These are phyloP conservation scores for Talaromyces piceae DNA, from an alignment of 2,329 filamentous ascomycete genomes.

Conservation along the genomic window DNA sequence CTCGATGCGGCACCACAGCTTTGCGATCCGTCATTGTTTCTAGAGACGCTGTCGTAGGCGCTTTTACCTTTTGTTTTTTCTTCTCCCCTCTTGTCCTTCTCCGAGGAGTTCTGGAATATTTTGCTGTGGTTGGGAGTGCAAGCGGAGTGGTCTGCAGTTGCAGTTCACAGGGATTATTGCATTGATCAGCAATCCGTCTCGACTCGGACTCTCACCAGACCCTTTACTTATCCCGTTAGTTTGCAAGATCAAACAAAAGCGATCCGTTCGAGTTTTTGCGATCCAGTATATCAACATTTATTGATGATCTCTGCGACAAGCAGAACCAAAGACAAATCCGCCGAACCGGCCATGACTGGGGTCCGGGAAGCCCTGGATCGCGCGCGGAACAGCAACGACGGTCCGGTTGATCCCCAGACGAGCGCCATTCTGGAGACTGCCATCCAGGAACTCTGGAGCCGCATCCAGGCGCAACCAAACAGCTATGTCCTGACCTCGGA, in stretches of 20 bases:
- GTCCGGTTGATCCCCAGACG: constrained; percentile 55
- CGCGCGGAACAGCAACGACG: constrained; percentile 65
- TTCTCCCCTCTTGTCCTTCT: no score
- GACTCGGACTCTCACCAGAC: no score
- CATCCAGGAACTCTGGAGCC: constrained; percentile 58
- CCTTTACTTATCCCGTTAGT: no score
- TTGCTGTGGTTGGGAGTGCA: not conserved
- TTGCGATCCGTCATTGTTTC: not conserved
- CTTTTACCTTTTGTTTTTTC: no score
- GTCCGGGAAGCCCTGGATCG: constrained; percentile 61
- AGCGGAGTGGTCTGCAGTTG: not conserved
- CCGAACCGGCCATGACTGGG: not conserved
- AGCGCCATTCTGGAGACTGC: constrained; percentile 58
- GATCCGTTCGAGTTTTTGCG: no score
- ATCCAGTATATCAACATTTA: no score
- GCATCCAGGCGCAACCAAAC: constrained; percentile 55
- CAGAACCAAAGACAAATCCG: not conserved
- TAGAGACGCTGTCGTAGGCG: not conserved
- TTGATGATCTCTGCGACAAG: not conserved
- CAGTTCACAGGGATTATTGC: no score
- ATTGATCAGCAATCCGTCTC: no score
- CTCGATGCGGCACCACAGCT: not conserved
- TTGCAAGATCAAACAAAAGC: no score
- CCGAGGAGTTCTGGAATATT: not conserved
- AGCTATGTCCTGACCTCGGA: constrained; percentile 67